Conservation (phyloP, 148 eudicot species). For the Silene uniflora region DNA sequence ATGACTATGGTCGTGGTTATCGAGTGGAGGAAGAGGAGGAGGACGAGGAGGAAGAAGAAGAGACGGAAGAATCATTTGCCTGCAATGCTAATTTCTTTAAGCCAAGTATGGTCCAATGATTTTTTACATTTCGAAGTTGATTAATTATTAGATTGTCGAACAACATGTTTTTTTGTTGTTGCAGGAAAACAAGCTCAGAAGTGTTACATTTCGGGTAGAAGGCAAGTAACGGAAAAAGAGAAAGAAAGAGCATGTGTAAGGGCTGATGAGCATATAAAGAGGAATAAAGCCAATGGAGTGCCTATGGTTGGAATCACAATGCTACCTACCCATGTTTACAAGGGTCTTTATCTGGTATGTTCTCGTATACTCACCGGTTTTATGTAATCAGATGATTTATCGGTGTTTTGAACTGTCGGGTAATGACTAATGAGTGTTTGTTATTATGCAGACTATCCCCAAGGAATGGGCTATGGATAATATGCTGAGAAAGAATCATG, state of each 20-base stretch:
- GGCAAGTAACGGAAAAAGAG: slow-evolving; percentile 14
- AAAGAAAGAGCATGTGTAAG: neutral
- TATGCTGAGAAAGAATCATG: neutral
- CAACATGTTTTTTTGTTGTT: neutral
- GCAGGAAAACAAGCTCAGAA: slow-evolving; percentile 14
- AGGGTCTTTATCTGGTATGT: slow-evolving; percentile 17
- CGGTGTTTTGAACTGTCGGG: neutral
- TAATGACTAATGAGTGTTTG: neutral
- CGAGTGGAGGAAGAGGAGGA: neutral
- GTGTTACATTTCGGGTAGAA: slow-evolving; percentile 3
- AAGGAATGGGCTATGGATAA: slow-evolving; percentile 18
- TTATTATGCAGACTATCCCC: slow-evolving; percentile 20
- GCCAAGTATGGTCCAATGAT: neutral
- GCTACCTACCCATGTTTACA: slow-evolving; percentile 18
- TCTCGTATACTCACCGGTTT: neutral
- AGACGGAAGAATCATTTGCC: neutral
- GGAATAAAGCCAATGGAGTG: neutral
- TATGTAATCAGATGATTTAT: neutral
- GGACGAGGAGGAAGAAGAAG: too few relatives aligned
- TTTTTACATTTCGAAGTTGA: neutral
- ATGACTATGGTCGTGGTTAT: neutral
- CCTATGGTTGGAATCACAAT: slow-evolving; percentile 4
- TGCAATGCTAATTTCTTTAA: too few relatives aligned
- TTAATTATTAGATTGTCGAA: neutral
- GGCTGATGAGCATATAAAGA: neutral